These are phyloP conservation scores for Boletus albobrunnescens DNA, from an alignment of 1,284 basidiomycete genomes.

Conservation along the genomic window DNA sequence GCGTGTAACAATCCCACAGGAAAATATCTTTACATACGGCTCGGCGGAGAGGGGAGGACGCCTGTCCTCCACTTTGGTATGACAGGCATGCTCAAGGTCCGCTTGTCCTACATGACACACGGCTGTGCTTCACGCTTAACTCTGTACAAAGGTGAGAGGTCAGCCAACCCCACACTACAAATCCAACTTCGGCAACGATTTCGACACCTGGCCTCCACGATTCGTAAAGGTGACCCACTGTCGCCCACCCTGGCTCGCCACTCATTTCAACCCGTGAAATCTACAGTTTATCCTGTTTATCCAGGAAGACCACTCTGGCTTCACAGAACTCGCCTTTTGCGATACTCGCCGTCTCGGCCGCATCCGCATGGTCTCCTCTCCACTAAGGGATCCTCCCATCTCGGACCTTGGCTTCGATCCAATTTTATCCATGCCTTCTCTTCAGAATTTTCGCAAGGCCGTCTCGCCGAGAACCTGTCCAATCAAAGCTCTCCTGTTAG, in stretches of 20 bases:
- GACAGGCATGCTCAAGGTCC: slow-evolving; percentile 77
- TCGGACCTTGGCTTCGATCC: slow-evolving; percentile 77
- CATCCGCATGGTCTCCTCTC: slow-evolving; percentile 59
- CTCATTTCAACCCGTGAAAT: not conserved
- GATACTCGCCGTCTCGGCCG: slow-evolving; percentile 73
- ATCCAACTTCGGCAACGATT: slow-evolving; percentile 47
- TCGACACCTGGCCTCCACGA: slow-evolving; percentile 71
- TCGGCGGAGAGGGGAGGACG: slow-evolving; percentile 58
- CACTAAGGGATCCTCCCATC: slow-evolving; percentile 64
- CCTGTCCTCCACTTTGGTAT: slow-evolving; percentile 82
- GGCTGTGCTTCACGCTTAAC: not conserved
- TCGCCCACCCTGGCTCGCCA: not conserved
- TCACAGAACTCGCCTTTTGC: slow-evolving; percentile 56
- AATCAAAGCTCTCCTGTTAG: slow-evolving; percentile 75
- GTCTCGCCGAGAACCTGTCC: slow-evolving; percentile 63
- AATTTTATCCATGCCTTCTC: slow-evolving; percentile 64
- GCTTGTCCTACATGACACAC: slow-evolving; percentile 3
- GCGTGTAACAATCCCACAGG: slow-evolving; percentile 39
- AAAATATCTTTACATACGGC: slow-evolving; percentile 73
- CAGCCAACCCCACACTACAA: slow-evolving; percentile 62
- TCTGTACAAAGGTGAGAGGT: slow-evolving; percentile 53
- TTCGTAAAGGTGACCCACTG: slow-evolving; percentile 57
- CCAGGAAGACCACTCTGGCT: slow-evolving; percentile 27
- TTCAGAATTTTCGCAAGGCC: slow-evolving; percentile 51
- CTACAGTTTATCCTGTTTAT: slow-evolving; percentile 63